Evolutionary conservation across 1,139 yeast species (phyloP).

Genomic region (Pichia sp.): DNA sequence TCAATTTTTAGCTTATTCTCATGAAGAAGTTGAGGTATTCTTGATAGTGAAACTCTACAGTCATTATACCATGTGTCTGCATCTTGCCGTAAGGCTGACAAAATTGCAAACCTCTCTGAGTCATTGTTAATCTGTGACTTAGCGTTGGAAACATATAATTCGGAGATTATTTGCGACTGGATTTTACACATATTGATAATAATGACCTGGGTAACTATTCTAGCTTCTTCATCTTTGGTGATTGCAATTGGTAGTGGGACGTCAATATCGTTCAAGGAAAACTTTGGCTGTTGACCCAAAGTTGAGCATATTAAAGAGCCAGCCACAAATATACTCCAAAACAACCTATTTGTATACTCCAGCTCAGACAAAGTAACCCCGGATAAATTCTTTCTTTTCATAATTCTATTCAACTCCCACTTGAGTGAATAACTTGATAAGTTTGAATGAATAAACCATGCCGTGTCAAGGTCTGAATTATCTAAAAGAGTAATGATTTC

Average conservation of each 20-base stretch:
- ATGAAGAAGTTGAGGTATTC: slow-evolving; percentile 3
- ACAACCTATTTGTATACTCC: slow-evolving; percentile 42
- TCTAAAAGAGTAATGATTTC: slow-evolving; percentile 21
- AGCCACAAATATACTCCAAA: slow-evolving; percentile 49
- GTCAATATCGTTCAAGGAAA: slow-evolving; percentile 45
- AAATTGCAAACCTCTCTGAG: slow-evolving; percentile 32
- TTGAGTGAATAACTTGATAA: slow-evolving; percentile 22
- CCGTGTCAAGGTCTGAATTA: slow-evolving; percentile 39
- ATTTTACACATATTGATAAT: slow-evolving; percentile 40
- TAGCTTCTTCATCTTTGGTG: slow-evolving; percentile 38
- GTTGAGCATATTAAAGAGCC: slow-evolving; percentile 44
- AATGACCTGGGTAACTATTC: slow-evolving; percentile 37
- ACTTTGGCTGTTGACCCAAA: slow-evolving; percentile 42
- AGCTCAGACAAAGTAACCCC: slow-evolving; percentile 32
- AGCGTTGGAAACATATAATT: slow-evolving; percentile 41
- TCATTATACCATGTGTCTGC: slow-evolving; percentile 40
- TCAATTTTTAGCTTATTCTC: neutral
- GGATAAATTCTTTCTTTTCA: slow-evolving; percentile 30
- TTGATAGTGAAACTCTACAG: slow-evolving; percentile 13
- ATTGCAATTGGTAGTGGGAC: slow-evolving; percentile 40
- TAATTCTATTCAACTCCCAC: slow-evolving; percentile 32
- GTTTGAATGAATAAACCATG: slow-evolving; percentile 49
- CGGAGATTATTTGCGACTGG: slow-evolving; percentile 40
- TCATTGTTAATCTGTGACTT: slow-evolving; percentile 28
- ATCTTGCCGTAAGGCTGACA: slow-evolving; percentile 36